Evolutionary conservation across 2,329 filamentous ascomycete species (phyloP).

Genomic region (Ophiostoma piceae): DNA sequence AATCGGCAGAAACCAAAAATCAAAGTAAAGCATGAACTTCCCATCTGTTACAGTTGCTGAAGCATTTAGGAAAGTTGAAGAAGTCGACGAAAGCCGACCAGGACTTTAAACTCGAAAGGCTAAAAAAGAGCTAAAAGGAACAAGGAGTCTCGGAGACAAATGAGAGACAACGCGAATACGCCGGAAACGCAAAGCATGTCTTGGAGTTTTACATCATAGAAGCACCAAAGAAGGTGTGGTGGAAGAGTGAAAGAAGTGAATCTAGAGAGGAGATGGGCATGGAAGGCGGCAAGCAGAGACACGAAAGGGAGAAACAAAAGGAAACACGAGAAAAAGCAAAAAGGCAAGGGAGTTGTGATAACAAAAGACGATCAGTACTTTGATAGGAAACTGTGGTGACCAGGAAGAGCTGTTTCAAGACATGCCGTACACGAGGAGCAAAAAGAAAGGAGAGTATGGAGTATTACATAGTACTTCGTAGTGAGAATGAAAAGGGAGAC

Average conservation of each 20-base stretch:
- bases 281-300: background rate
- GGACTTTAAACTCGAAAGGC: background rate
- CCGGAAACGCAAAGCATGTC: background rate
- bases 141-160: background rate
- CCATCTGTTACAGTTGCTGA: background rate
- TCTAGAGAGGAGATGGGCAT: background rate
- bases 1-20: background rate
- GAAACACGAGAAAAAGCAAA: conserved; percentile 6
- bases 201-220: background rate
- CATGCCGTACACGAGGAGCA: background rate
- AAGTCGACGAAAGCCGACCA: background rate
- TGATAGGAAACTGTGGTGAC: background rate
- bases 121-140: too few relatives aligned
- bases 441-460: background rate
- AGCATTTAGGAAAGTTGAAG: background rate
- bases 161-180: background rate
- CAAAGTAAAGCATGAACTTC: background rate
- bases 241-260: background rate
- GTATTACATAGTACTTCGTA: background rate
- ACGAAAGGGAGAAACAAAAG: background rate
- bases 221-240: background rate
- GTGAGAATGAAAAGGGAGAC: background rate
- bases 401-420: background rate
- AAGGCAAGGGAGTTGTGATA: background rate
- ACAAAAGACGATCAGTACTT: background rate